A percentile compares a stretch with the other conserved stretches of the same genome.
Evolutionary conservation across 2,329 filamentous ascomycete species (phyloP).

Genomic region (Arthroderma sp.): DNA sequence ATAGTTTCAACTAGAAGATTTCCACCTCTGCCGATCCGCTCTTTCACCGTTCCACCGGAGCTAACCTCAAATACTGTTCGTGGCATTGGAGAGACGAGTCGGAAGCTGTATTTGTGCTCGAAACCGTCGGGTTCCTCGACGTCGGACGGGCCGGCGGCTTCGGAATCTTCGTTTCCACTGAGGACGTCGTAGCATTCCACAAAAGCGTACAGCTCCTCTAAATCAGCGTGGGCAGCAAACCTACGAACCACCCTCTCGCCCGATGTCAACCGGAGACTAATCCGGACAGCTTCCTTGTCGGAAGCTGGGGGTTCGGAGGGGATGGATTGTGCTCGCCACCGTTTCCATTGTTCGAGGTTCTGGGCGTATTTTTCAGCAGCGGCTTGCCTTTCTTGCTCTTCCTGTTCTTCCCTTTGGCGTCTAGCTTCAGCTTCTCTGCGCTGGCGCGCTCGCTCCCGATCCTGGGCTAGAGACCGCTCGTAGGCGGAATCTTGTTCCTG

Average conservation of each 20-base stretch:
- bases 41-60: constrained; percentile 50
- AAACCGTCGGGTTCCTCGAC: constrained; percentile 47
- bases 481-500: constrained; percentile 87
- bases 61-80: constrained; percentile 64
- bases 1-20: constrained; percentile 78
- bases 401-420: constrained; percentile 48
- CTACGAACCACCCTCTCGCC: constrained; percentile 64
- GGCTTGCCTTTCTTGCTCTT: constrained; percentile 50
- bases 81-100: constrained; percentile 73
- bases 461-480: constrained; percentile 75
- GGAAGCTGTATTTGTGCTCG: constrained; percentile 71
- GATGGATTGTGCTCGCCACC: constrained; percentile 61
- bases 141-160: constrained; percentile 10
- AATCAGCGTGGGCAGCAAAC: constrained; percentile 53
- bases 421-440: constrained; percentile 61
- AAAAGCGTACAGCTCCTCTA: constrained; percentile 91
- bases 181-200: constrained; percentile 76
- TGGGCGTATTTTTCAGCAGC: constrained; percentile 44
- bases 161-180: constrained; percentile 21
- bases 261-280: constrained; percentile 48
- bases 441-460: constrained; percentile 69
- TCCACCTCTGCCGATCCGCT: constrained; percentile 66
- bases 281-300: constrained; percentile 58
- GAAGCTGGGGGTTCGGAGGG: constrained; percentile 52
- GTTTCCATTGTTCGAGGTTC: constrained; percentile 58